These are phyloP conservation scores for Leccinum truebloodii DNA, from an alignment of 768 basidiomycete species.

Conservation along the genomic window DNA sequence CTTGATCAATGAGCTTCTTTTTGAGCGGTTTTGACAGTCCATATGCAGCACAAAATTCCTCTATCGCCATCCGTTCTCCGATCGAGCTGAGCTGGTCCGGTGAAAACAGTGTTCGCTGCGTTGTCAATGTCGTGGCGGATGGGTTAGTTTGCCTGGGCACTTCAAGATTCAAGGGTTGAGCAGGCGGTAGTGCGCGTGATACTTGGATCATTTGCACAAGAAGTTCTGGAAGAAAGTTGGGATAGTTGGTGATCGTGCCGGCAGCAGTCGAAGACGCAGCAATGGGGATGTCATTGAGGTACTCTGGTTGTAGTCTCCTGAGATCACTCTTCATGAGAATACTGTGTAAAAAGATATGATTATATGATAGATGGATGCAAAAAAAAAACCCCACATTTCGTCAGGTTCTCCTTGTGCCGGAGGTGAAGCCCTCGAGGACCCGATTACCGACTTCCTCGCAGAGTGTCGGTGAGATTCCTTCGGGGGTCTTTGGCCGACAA, in stretches of 20 bases:
- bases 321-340: constrained; percentile 79
- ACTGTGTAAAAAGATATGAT: constrained; percentile 38
- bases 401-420: constrained; percentile 47
- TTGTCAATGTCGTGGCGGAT: neutral
- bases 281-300: constrained; percentile 92
- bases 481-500: constrained; percentile 12
- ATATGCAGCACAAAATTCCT: neutral
- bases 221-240: neutral
- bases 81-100: neutral
- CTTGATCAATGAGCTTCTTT: neutral
- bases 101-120: neutral
- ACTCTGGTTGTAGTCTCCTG: constrained; percentile 73
- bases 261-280: constrained; percentile 28
- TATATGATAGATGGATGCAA: constrained; percentile 4
- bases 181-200: neutral
- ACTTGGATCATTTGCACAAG: neutral
- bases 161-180: neutral
- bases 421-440: constrained; percentile 6
- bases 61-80: neutral
- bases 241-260: neutral
- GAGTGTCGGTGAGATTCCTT: constrained; percentile 33
- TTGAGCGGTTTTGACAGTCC: neutral
- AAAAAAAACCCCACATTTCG: constrained; percentile 50
- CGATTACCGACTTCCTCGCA: constrained; percentile 33
- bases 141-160: neutral